Evolutionary conservation across 2,329 filamentous ascomycete species (phyloP), one percentile per base, ranked within the genome.

Genomic region (Lasiodiplodia gonubiensis): DNA sequence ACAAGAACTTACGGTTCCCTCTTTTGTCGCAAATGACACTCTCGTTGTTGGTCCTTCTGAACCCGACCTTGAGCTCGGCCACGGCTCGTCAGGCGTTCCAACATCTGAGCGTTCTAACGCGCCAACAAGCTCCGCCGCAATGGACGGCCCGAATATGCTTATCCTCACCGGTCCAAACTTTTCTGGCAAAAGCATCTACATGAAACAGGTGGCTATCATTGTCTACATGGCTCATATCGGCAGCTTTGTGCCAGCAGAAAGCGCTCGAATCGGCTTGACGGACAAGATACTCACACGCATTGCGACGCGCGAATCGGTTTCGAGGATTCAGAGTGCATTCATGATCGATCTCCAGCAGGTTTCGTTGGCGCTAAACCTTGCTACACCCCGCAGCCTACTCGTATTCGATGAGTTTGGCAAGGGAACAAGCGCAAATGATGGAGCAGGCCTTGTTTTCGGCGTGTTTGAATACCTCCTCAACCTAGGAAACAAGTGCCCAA

Each of bases 111-210:
- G 52, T 18, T 64, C 18, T 12, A 63, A 52, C n/a, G 57, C 55
- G 8, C 59, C 57, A 48, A 37, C 67, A 57, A 25, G 51, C 49
- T 63, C 12, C 2, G 27, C 59, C 12, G 59, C 59, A 35, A 52
- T 68, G 6, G 71, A 77, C 4, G 75, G 75, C 2, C 88, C 91
- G 14, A 92, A 86, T 70, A 90, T 93, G 80, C 77, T 97, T 14
- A 81, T 97, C 6, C 79, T 99, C 73, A 98, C 95, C 0, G 95
- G 95, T 0, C 94, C 95, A 4, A 99, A 99, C 72, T 96, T 95
- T 76, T 98, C 95, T 0, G 95, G 95, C 0, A 99, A 99, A 78
- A 98, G 93, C 72, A 88, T 98, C 0, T 98, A 97, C 78, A 85
- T 98, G 75, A 99, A 97, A 78, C 94, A 99, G 77, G 88, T 92